phyloP scores from a whole-genome alignment of 352 stramenopile species.

The Elongisporangium prolatum region DNA sequence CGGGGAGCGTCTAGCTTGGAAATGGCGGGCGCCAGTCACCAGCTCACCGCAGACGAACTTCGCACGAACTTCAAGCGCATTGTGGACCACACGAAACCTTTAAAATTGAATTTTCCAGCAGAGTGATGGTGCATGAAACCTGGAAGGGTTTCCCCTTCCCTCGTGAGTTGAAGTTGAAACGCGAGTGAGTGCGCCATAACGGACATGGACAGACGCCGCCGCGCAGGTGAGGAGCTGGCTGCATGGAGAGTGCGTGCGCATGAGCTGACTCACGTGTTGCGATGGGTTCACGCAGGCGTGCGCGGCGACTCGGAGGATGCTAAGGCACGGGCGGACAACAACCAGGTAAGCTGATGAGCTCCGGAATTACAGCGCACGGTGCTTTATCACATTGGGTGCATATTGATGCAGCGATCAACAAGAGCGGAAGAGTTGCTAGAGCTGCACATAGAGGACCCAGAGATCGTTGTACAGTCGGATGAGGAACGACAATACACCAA shows the following conservation, averaged over 20 bases:
- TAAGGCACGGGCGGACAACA: background rate
- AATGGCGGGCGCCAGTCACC: background rate
- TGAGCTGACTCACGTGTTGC: background rate
- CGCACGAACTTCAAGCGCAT: slow-evolving; percentile 18
- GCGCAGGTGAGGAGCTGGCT: slow-evolving; percentile 1
- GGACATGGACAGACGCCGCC: slow-evolving; percentile 2
- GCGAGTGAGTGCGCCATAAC: slow-evolving; percentile 1
- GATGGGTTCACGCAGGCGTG: background rate
- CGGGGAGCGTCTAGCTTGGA: background rate
- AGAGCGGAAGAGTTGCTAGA: slow-evolving; percentile 15
- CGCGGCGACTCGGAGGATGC: background rate
- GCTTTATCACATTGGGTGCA: background rate
- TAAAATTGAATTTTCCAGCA: background rate
- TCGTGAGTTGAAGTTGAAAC: background rate
- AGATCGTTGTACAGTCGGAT: slow-evolving; percentile 1
- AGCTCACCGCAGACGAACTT: slow-evolving; percentile 5
- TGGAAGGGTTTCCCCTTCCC: slow-evolving; percentile 1
- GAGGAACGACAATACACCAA: background rate
- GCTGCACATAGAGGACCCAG: slow-evolving; percentile 47
- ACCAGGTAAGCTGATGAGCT: background rate
- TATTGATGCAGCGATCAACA: background rate
- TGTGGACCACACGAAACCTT: slow-evolving; percentile 15
- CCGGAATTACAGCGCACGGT: background rate
- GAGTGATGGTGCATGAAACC: background rate
- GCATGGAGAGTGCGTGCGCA: background rate